Conservation (phyloP, 1,284 basidiomycete genomes). For the Stygiomarasmius scandens region DNA sequence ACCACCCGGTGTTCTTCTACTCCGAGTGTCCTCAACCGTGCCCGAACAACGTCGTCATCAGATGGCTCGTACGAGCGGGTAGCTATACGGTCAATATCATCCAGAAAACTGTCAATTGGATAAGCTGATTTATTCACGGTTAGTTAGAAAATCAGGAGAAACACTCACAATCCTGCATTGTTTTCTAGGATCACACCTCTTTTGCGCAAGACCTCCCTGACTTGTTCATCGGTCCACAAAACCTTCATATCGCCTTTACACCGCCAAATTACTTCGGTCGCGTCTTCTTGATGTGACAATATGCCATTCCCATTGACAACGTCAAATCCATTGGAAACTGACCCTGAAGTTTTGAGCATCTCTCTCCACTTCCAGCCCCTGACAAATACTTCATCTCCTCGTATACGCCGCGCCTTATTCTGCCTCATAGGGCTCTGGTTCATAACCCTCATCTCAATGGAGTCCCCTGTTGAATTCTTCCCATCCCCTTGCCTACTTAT, state of each 20-base stretch:
- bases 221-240: constrained; percentile 51
- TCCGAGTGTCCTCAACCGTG: constrained; percentile 83
- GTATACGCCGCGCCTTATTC: background rate
- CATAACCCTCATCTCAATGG: too few species aligned
- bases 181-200: constrained; percentile 53
- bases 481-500: background rate
- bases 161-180: constrained; percentile 59
- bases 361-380: constrained; percentile 13
- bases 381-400: constrained; percentile 14
- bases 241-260: constrained; percentile 50
- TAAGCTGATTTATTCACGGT: background rate
- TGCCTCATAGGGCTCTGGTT: background rate
- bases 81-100: constrained; percentile 68
- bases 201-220: constrained; percentile 43
- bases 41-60: constrained; percentile 86
- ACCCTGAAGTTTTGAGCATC: constrained; percentile 1
- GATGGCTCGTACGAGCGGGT: constrained; percentile 73
- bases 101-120: constrained; percentile 18
- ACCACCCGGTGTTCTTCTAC: constrained; percentile 50
- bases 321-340: background rate
- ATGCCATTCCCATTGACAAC: too few species aligned
- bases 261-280: constrained; percentile 37
- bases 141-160: constrained; percentile 1
- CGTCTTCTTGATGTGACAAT: background rate
- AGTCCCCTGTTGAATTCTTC: too few species aligned